These are phyloP conservation scores for Pseudogymnoascus pannorum DNA, from an alignment of 2,329 filamentous ascomycete species.

Conservation along the genomic window DNA sequence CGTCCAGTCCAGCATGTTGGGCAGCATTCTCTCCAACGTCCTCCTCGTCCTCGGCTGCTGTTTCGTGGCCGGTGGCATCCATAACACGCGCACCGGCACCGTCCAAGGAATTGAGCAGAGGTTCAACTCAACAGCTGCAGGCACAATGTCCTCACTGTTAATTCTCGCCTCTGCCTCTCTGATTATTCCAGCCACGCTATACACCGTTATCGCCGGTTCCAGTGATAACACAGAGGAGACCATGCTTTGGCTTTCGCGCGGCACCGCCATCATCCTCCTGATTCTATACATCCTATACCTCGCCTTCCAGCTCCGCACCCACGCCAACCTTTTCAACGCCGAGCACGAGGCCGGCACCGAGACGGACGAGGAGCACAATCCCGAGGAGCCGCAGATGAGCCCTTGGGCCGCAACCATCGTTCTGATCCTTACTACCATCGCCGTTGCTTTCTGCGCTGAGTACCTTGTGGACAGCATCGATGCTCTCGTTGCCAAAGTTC, in stretches of 20 bases:
- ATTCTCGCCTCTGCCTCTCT: slow-evolving; percentile 62
- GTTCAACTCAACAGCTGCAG: slow-evolving; percentile 71
- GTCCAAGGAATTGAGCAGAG: slow-evolving; percentile 54
- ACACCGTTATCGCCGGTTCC: slow-evolving; percentile 51
- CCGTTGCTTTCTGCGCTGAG: slow-evolving; percentile 68
- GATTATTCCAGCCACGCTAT: slow-evolving; percentile 72
- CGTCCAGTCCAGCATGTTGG: slow-evolving; percentile 96
- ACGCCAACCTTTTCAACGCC: slow-evolving; percentile 63
- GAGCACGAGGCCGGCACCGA: slow-evolving; percentile 30
- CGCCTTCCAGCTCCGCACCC: slow-evolving; percentile 69
- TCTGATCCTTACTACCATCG: slow-evolving; percentile 60
- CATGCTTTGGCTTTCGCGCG: slow-evolving; percentile 65
- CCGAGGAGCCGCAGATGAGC: slow-evolving; percentile 47
- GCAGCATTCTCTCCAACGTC: slow-evolving; percentile 90
- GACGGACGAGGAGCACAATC: slow-evolving; percentile 35
- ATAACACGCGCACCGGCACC: slow-evolving; percentile 48
- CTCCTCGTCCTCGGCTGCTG: slow-evolving; percentile 79
- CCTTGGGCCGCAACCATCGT: slow-evolving; percentile 58
- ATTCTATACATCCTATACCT: slow-evolving; percentile 70
- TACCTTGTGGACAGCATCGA: slow-evolving; percentile 73
- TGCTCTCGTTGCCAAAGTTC: slow-evolving; percentile 57
- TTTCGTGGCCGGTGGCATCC: slow-evolving; percentile 67
- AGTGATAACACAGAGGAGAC: slow-evolving; percentile 41
- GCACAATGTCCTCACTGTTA: slow-evolving; percentile 62
- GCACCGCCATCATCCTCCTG: slow-evolving; percentile 68